Evolutionary conservation across 805 yeast genomes (phyloP), one percentile per base, ranked within the genome.

Genomic region (Lipomyces chichibuensis): DNA sequence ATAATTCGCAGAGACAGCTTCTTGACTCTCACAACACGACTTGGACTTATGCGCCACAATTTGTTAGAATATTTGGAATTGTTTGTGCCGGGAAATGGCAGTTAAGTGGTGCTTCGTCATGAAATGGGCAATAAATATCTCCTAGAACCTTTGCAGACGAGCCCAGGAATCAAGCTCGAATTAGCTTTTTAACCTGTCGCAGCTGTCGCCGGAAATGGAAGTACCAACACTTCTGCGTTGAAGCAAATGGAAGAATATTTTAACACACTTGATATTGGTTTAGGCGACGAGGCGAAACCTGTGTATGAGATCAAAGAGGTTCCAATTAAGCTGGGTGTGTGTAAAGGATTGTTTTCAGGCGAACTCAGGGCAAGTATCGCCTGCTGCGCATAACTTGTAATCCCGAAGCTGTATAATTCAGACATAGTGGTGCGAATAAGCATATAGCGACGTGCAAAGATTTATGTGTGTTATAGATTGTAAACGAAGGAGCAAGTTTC

Each of bases 211-310:
- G 67, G 20, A 66, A 66, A 53, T 66, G 69, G 63, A 3, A 20
- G 65, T 52, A 3, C 20, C 39, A 29, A 37, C 3, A 13, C n/a
- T 7, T 9, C 29, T 27, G 43, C n/a, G 11, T 33, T 35, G n/a
- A 14, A 7, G 3, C 32, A 5, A 23, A 23, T 20, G 32, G 65
- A 4, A 2, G 11, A 5, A 20, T 20, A 35, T 9, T 8, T 13
- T 32, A n/a, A 14, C n/a, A n/a, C n/a, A n/a, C n/a, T n/a, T n/a
- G n/a, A n/a, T 52, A 5, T 25, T 27, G 14, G 11, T 32, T 29
- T 56, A 66, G 67, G 69, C 56, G 69, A 66, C 62, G 69, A 66
- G 57, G 25, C 20, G 8, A 56, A 61, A 11, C 69, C 67, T 27
- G 43, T 57, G 17, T 66, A 67, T 49, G 35, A 27, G n/a, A 63